Conservation (phyloP, 192 early-diverging fungal species). For the Rhizophagus sp. region DNA sequence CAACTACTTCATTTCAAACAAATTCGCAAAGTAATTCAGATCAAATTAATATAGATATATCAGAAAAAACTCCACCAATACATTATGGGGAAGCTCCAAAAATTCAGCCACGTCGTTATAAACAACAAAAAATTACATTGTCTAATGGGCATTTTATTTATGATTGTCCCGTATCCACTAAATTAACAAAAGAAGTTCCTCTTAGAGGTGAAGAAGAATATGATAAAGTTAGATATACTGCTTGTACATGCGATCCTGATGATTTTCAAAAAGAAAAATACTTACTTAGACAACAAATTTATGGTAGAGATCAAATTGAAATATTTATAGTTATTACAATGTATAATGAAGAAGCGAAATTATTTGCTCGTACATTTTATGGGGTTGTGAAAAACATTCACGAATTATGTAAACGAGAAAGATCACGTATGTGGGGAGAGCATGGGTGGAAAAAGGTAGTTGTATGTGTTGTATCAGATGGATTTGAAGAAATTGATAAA, state of each 20-base stretch:
- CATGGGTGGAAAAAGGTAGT: slow-evolving; percentile 86
- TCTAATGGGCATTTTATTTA: slow-evolving; percentile 69
- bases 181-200: slow-evolving; percentile 52
- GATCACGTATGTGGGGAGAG: slow-evolving; percentile 71
- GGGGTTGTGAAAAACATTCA: slow-evolving; percentile 90
- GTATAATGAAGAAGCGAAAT: slow-evolving; percentile 85
- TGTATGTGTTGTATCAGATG: slow-evolving; percentile 82
- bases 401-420: slow-evolving; percentile 77
- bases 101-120: not conserved
- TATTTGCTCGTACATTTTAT: slow-evolving; percentile 87
- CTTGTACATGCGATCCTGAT: slow-evolving; percentile 84
- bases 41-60: not conserved
- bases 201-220: slow-evolving; percentile 72
- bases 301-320: slow-evolving; percentile 62
- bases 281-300: slow-evolving; percentile 63
- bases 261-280: slow-evolving; percentile 76
- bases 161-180: slow-evolving; percentile 65
- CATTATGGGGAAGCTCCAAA: not conserved
- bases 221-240: slow-evolving; percentile 94
- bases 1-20: not conserved
- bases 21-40: no score
- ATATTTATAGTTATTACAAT: slow-evolving; percentile 84
- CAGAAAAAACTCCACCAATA: not conserved
- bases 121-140: slow-evolving; percentile 54
- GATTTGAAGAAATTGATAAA: slow-evolving; percentile 73